These are phyloP conservation scores for Penicillium sp. DNA, from an alignment of 2,329 filamentous ascomycete species.

Conservation along the genomic window DNA sequence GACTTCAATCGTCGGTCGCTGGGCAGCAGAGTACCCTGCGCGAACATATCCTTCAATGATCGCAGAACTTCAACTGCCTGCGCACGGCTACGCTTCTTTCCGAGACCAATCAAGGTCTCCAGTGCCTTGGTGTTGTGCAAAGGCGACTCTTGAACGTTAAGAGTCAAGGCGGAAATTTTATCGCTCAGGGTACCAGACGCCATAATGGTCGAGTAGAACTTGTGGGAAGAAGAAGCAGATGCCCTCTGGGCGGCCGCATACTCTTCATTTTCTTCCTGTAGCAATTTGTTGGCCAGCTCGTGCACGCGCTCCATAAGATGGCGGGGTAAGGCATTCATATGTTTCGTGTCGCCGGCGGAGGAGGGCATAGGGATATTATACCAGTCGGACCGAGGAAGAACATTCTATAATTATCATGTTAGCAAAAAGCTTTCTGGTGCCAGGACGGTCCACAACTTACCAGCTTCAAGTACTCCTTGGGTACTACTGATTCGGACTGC, in stretches of 20 bases:
- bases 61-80: constrained; percentile 91
- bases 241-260: constrained; percentile 72
- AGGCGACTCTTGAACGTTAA: constrained; percentile 94
- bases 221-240: constrained; percentile 81
- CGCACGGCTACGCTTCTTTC: constrained; percentile 89
- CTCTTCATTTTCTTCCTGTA: constrained; percentile 73
- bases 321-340: constrained; percentile 49
- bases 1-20: constrained; percentile 74
- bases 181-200: constrained; percentile 92
- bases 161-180: constrained; percentile 90
- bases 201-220: constrained; percentile 97
- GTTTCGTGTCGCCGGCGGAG: constrained; percentile 51
- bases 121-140: constrained; percentile 88
- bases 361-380: constrained; percentile 58
- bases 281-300: constrained; percentile 68
- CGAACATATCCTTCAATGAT: constrained; percentile 90
- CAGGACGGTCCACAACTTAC: constrained; percentile 24
- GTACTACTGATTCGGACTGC: constrained; percentile 26
- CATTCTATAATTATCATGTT: constrained; percentile 44
- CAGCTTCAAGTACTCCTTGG: constrained; percentile 40
- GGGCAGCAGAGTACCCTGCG: constrained; percentile 82
- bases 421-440: constrained; percentile 24
- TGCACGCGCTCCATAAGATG: constrained; percentile 57
- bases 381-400: constrained; percentile 67
- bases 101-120: constrained; percentile 76